Percentiles rank a stretch among this genome's conserved stretches.
Evolutionary conservation across 495 filamentous ascomycete genomes (phyloP).

Genomic region (Podospora pseudopauciseta): DNA sequence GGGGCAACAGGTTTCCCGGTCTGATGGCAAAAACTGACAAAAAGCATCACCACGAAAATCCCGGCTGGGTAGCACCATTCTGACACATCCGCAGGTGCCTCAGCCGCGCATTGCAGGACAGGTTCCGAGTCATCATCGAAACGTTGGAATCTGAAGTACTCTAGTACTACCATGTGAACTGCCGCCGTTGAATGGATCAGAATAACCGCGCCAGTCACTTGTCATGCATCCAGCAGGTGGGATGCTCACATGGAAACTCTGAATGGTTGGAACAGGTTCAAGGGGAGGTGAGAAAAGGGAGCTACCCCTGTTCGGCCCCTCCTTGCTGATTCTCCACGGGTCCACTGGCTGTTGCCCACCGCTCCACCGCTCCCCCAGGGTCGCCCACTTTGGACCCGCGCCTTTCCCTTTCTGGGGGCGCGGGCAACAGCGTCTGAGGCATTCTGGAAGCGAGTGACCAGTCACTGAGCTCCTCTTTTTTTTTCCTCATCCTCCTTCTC

Average conservation of each 20-base stretch:
- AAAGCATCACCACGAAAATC: background rate
- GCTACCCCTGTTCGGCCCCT: background rate
- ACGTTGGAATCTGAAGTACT: too few relatives aligned
- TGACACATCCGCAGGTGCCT: conserved; percentile 1
- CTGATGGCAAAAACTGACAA: background rate
- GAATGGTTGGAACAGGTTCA: background rate
- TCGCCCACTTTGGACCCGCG: conserved; percentile 4
- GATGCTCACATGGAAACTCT: background rate
- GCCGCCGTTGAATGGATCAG: conserved; percentile 12
- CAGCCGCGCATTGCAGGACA: conserved; percentile 3
- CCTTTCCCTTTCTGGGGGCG: conserved; percentile 9
- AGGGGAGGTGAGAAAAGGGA: conserved; percentile 1
- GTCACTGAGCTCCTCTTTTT: conserved; percentile 15
- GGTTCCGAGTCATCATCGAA: background rate
- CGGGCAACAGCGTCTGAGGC: background rate
- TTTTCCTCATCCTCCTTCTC: conserved; percentile 9
- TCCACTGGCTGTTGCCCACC: background rate
- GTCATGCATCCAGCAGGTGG: background rate
- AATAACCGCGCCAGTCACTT: background rate
- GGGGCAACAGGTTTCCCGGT: background rate
- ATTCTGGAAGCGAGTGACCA: conserved; percentile 6
- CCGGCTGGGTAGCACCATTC: conserved; percentile 3
- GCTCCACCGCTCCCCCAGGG: background rate
- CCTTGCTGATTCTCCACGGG: too few relatives aligned
- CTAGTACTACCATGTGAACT: background rate